phyloP scores from a whole-genome alignment of 805 yeast species.

The Yamadazyma akitaensis region DNA sequence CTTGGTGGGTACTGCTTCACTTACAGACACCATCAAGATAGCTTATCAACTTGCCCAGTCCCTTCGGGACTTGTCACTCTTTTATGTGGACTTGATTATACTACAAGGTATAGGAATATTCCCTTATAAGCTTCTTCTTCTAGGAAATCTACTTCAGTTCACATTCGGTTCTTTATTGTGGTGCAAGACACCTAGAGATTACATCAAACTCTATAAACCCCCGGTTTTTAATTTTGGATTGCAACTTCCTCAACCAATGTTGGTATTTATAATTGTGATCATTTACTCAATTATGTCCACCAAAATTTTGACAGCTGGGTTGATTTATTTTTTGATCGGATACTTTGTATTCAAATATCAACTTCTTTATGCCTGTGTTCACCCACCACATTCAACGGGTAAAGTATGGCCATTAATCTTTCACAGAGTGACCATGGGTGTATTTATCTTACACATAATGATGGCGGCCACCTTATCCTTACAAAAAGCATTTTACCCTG shows the following conservation, averaged over 20 bases:
- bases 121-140: slow-evolving; percentile 79
- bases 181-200: slow-evolving; percentile 83
- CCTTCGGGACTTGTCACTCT: slow-evolving; percentile 71
- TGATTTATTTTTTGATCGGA: slow-evolving; percentile 79
- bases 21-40: slow-evolving; percentile 85
- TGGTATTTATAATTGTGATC: slow-evolving; percentile 79
- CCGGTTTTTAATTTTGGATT: slow-evolving; percentile 91
- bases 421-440: slow-evolving; percentile 76
- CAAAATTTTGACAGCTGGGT: slow-evolving; percentile 79
- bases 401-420: slow-evolving; percentile 92
- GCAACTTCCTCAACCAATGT: slow-evolving; percentile 85
- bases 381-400: slow-evolving; percentile 96
- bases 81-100: slow-evolving; percentile 83
- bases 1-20: slow-evolving; percentile 85
- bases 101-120: slow-evolving; percentile 85
- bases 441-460: slow-evolving; percentile 80
- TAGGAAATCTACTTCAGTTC: slow-evolving; percentile 74
- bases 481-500: slow-evolving; percentile 73
- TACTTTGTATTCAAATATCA: slow-evolving; percentile 90
- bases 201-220: slow-evolving; percentile 72
- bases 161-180: slow-evolving; percentile 53
- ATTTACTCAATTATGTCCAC: slow-evolving; percentile 89
- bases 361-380: slow-evolving; percentile 83
- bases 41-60: slow-evolving; percentile 86
- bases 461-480: slow-evolving; percentile 89